Percentiles rank a stretch among this genome's conserved stretches.
phyloP scores from a whole-genome alignment of 116 monocot genomes.

The Phalaenopsis hybrid region DNA sequence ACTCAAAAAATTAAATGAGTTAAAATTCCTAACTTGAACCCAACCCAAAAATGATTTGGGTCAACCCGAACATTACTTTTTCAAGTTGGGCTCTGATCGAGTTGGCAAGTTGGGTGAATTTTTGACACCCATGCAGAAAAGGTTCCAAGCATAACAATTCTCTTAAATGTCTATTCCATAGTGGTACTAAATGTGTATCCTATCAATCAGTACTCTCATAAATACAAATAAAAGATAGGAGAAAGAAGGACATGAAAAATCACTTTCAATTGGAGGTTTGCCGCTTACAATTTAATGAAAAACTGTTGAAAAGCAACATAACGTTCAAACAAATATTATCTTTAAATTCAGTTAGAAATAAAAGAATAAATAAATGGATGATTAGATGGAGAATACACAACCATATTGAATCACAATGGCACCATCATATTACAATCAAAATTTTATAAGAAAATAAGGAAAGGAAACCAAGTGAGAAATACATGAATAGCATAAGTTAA shows the following conservation, averaged over 20 bases:
- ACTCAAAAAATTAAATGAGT: too few relatives aligned
- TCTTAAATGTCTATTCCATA: background rate
- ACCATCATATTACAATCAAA: too few relatives aligned
- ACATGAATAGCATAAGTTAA: background rate
- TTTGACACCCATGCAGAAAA: background rate
- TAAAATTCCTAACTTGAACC: too few relatives aligned
- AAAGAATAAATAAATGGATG: background rate
- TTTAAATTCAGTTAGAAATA: background rate
- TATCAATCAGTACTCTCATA: background rate
- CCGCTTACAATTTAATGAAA: background rate
- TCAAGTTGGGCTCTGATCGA: too few relatives aligned
- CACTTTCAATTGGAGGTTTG: background rate
- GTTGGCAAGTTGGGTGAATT: too few relatives aligned
- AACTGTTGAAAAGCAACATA: background rate
- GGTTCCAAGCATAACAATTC: background rate
- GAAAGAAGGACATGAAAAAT: background rate
- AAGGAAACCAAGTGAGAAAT: background rate
- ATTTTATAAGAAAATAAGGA: background rate
- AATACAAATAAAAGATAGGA: background rate
- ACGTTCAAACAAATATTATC: background rate
- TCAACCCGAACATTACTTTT: too few relatives aligned
- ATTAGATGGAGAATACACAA: too few relatives aligned
- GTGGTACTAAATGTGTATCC: background rate
- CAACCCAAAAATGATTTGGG: too few relatives aligned
- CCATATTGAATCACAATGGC: too few relatives aligned